Percentiles rank a stretch among this genome's conserved stretches.
These are phyloP conservation scores for Silene vulgaris DNA, from an alignment of 179 eudicot species.

Conservation along the genomic window DNA sequence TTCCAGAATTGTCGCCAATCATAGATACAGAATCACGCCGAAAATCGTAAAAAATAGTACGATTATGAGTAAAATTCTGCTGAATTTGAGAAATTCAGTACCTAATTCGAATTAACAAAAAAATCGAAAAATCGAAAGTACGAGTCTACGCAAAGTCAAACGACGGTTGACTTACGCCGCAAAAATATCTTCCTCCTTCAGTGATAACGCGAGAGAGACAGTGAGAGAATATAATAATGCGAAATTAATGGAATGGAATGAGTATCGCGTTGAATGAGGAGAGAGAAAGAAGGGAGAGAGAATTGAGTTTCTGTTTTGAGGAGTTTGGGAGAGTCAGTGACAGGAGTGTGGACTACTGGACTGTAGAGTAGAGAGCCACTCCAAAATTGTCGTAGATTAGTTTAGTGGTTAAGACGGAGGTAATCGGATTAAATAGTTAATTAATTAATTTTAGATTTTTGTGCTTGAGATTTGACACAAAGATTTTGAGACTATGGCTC, in stretches of 20 bases:
- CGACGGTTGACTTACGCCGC: constrained; percentile 28
- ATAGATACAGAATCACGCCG: background rate
- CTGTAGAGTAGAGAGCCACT: too few species aligned
- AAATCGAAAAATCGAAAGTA: constrained; percentile 5
- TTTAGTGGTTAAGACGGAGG: background rate
- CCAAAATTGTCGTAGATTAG: background rate
- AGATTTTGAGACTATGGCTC: too few species aligned
- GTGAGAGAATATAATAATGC: too few species aligned
- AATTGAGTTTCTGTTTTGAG: too few species aligned
- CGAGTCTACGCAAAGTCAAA: constrained; percentile 31
- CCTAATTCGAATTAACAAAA: background rate
- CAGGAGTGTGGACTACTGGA: too few species aligned
- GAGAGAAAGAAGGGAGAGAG: background rate
- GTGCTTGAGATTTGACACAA: too few species aligned
- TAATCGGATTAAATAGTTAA: background rate
- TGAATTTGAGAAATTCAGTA: background rate
- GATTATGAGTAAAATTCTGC: background rate
- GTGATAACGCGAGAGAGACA: background rate
- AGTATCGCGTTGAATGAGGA: background rate
- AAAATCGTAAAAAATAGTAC: background rate
- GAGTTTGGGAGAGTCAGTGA: too few species aligned
- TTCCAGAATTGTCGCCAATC: background rate
- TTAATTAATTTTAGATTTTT: background rate
- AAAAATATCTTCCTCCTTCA: background rate
- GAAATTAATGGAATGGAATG: background rate